phyloP scores from a whole-genome alignment of 306 rosid genomes.

The Elaeagnus macrophylla region DNA sequence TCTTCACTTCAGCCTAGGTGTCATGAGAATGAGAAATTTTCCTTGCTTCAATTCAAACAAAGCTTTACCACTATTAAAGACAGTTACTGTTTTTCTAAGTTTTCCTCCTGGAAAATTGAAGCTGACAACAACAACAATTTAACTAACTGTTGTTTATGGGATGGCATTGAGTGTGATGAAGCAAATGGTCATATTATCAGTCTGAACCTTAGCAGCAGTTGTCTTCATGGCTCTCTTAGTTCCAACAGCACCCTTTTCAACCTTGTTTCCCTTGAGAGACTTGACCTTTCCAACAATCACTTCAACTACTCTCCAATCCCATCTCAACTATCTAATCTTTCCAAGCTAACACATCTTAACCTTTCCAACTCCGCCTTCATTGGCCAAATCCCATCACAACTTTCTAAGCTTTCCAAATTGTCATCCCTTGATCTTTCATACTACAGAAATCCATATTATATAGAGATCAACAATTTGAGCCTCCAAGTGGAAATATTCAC shows the following conservation, averaged over 20 bases:
- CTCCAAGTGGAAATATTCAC: neutral
- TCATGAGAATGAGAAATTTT: neutral
- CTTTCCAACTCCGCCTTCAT: neutral
- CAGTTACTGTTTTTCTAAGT: neutral
- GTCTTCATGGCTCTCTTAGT: constrained; percentile 10
- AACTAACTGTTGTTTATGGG: constrained; percentile 14
- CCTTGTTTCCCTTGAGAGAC: constrained; percentile 17
- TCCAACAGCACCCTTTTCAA: constrained; percentile 13
- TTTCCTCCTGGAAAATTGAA: neutral
- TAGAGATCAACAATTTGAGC: no score
- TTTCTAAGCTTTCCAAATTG: constrained; percentile 5
- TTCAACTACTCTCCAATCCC: constrained; percentile 23
- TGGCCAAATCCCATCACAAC: constrained; percentile 19
- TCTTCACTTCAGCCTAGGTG: neutral
- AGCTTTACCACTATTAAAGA: neutral
- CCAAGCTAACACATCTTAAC: constrained; percentile 12
- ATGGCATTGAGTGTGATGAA: constrained; percentile 6
- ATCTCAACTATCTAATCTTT: constrained; percentile 3
- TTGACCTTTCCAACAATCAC: constrained; percentile 19
- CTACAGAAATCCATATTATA: neutral
- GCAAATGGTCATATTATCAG: constrained; percentile 7
- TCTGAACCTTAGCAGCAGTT: constrained; percentile 9
- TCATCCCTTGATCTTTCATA: constrained; percentile 7
- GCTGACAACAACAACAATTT: neutral
- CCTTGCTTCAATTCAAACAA: constrained; percentile 5